These are phyloP conservation scores for Thelonectria olida DNA, from an alignment of 2,329 filamentous ascomycete species.

Conservation along the genomic window DNA sequence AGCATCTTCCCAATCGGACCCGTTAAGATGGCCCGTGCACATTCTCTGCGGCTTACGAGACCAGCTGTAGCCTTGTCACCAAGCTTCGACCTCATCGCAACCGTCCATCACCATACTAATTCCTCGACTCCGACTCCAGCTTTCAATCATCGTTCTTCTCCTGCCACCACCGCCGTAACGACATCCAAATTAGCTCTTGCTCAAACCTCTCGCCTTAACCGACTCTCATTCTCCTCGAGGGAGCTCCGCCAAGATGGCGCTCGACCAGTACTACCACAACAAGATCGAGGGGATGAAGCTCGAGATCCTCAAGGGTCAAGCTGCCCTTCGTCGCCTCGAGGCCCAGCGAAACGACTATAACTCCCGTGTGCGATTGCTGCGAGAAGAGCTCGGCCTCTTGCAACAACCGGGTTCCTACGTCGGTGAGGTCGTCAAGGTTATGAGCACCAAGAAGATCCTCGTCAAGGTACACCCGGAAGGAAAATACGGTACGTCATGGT, in stretches of 20 bases:
- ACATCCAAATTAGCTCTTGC: conserved; percentile 23
- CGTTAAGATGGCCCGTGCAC: conserved; percentile 34
- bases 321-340: conserved; percentile 91
- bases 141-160: background rate
- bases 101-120: conserved; percentile 28
- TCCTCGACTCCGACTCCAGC: conserved; percentile 16
- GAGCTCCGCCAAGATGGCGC: conserved; percentile 78
- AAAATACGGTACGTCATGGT: conserved; percentile 85
- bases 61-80: conserved; percentile 47
- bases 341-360: conserved; percentile 99
- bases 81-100: conserved; percentile 45
- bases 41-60: conserved; percentile 44
- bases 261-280: conserved; percentile 99
- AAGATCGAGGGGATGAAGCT: conserved; percentile 99
- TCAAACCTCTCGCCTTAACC: background rate
- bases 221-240: conserved; percentile 13
- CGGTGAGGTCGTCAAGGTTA: conserved; percentile 99
- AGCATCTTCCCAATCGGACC: conserved; percentile 9
- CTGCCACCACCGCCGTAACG: background rate
- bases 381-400: conserved; percentile 93
- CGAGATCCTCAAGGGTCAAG: conserved; percentile 99
- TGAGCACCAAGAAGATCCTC: conserved; percentile 98
- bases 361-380: conserved; percentile 90
- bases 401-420: conserved; percentile 99
- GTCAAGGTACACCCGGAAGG: conserved; percentile 99